Evolutionary conservation across 306 rosid genomes (phyloP), one percentile per base, ranked within the genome.

Genomic region (Quercus ilex): DNA sequence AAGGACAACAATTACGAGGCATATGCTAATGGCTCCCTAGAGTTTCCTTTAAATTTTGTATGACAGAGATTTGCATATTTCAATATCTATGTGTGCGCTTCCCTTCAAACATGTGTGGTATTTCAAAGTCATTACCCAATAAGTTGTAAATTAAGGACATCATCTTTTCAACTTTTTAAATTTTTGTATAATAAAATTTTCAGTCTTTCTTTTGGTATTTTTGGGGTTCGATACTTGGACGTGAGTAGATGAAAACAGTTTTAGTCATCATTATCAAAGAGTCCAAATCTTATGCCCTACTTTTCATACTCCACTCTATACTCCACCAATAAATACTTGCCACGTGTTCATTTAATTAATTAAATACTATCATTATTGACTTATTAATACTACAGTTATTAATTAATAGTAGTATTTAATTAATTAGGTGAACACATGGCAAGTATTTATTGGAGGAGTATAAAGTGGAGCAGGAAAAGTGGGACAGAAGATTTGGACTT

Each of bases 1-100:
- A 28, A 41, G 25, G n/a, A 2, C 3, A 74, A 11, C n/a, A n/a
- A 31, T 3, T 38, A 38, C 43, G 9, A 38, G 43, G 10, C 43
- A 6, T 91, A 91, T 78, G 77, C 43, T 20, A 3, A 18, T 3
- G 93, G 89, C 49, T 43, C 5, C 13, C 28, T 56, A 11, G 21
- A 21, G 14, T 20, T 64, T 78, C 14, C 13, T 28, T 53, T 10
- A 18, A 25, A 11, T 12, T 31, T 2, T 31, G 20, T 7, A 65
- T 65, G 46, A 31, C 3, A 4, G 0, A 46, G 6, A n/a, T 30
- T 15, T 4, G 3, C 9, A 14, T 20, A 17, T 30, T 65, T 65
- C 71, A 6, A 65, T 18, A 18, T 30, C 64, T 19, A 5, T 11
- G 14, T 59, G 67, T 23, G 67, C 31, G 11, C 67, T 59, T 11